Conservation (phyloP, 306 rosid species). For the Fagus crenata region DNA sequence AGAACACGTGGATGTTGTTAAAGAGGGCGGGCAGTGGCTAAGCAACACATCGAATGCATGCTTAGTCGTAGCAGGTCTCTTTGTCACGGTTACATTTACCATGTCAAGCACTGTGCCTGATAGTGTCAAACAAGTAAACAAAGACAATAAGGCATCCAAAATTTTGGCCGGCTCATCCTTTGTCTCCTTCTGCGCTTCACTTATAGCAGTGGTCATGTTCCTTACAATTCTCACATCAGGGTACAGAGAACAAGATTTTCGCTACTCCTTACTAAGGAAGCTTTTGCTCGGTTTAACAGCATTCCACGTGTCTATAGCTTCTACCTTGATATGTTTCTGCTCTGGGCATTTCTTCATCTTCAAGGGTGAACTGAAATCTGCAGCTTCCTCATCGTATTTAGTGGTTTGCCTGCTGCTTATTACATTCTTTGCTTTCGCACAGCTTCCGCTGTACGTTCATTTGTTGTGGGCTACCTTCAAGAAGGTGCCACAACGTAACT, state of each 20-base stretch:
- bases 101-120: background rate
- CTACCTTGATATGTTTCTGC: conserved; percentile 45
- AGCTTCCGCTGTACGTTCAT: conserved; percentile 47
- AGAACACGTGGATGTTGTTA: background rate
- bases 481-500: conserved; percentile 1
- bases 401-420: conserved; percentile 39
- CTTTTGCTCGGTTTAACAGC: conserved; percentile 43
- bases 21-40: background rate
- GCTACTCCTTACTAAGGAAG: conserved; percentile 31
- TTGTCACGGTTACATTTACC: background rate
- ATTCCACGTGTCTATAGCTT: conserved; percentile 44
- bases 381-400: conserved; percentile 26
- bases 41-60: background rate
- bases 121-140: background rate
- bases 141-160: background rate
- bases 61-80: background rate
- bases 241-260: conserved; percentile 44
- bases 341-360: conserved; percentile 46
- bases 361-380: conserved; percentile 22
- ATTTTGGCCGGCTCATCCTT: background rate
- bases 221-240: conserved; percentile 12
- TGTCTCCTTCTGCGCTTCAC: conserved; percentile 48
- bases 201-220: conserved; percentile 44
- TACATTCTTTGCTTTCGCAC: conserved; percentile 41
- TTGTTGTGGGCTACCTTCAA: conserved; percentile 33